A percentile compares a stretch with the other conserved stretches of the same genome.
Conservation (phyloP, 176 grass and related monocot species). For the Microstegium vimineum region DNA sequence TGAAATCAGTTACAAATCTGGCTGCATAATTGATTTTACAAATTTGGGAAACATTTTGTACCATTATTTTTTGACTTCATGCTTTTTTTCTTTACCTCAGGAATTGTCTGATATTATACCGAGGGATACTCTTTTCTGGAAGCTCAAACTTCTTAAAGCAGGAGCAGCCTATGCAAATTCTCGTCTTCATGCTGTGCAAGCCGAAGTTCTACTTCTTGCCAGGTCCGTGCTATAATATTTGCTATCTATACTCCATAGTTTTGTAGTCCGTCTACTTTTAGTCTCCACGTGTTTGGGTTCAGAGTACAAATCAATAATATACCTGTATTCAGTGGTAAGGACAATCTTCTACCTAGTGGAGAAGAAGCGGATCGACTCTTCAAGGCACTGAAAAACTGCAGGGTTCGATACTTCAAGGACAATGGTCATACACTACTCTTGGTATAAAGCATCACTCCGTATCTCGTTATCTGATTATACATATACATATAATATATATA, state of each 20-base stretch:
- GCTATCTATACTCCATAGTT: background rate
- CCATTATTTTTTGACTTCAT: conserved; percentile 13
- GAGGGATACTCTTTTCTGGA: conserved; percentile 88
- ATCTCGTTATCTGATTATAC: background rate
- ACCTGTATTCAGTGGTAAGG: conserved; percentile 61
- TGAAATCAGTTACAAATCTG: background rate
- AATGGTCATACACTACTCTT: conserved; percentile 88
- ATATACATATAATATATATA: background rate
- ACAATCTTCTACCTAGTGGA: conserved; percentile 85
- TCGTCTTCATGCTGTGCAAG: conserved; percentile 74
- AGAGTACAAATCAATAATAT: conserved; percentile 7
- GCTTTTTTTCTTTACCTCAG: conserved; percentile 27
- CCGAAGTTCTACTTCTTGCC: conserved; percentile 89
- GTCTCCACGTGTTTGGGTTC: background rate
- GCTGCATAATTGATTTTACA: background rate
- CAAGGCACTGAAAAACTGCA: conserved; percentile 74
- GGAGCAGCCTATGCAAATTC: conserved; percentile 85
- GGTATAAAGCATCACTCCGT: conserved; percentile 28
- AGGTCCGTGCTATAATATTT: conserved; percentile 50
- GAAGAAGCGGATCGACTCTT: conserved; percentile 85
- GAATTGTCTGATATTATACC: conserved; percentile 88
- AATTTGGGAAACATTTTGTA: background rate
- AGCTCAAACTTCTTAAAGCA: conserved; percentile 84
- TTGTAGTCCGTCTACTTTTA: background rate
- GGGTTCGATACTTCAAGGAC: conserved; percentile 86